phyloP scores from a whole-genome alignment of 2,329 filamentous ascomycete genomes.

The Aspergillus melleus region DNA sequence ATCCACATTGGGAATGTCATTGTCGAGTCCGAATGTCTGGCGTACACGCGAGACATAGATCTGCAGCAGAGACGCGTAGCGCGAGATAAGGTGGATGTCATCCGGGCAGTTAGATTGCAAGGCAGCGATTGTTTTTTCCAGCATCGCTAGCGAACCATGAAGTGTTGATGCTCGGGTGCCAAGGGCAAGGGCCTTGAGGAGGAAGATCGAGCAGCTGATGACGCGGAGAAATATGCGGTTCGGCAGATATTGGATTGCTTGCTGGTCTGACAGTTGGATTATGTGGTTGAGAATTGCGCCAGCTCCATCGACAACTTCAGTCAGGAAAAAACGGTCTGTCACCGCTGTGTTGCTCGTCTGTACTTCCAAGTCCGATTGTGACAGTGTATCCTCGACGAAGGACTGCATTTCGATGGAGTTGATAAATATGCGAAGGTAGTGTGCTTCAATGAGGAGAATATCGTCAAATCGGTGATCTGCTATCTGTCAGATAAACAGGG shows the following conservation, averaged over 20 bases:
- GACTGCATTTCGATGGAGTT: constrained; percentile 49
- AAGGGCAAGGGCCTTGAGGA: constrained; percentile 47
- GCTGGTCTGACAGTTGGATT: constrained; percentile 24
- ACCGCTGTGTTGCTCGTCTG: constrained; percentile 10
- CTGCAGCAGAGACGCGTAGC: neutral
- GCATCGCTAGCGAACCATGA: constrained; percentile 41
- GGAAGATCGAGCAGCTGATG: constrained; percentile 51
- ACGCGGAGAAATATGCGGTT: constrained; percentile 52
- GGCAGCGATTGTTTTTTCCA: constrained; percentile 25
- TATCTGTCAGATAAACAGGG: neutral
- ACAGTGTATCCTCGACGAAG: constrained; percentile 45
- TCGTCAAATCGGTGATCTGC: constrained; percentile 28
- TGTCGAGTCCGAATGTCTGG: neutral
- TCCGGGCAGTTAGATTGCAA: neutral
- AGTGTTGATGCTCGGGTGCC: constrained; percentile 45
- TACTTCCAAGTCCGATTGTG: constrained; percentile 4
- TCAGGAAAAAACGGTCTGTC: constrained; percentile 47
- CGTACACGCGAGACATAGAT: neutral
- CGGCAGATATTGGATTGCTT: constrained; percentile 44
- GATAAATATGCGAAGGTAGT: constrained; percentile 34
- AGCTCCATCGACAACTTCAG: constrained; percentile 48
- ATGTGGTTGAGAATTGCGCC: constrained; percentile 45
- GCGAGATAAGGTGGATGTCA: neutral
- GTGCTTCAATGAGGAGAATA: constrained; percentile 50
- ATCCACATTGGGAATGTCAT: neutral